These are phyloP conservation scores for Leucaena leucocephala DNA, from an alignment of 306 rosid species.

Conservation along the genomic window DNA sequence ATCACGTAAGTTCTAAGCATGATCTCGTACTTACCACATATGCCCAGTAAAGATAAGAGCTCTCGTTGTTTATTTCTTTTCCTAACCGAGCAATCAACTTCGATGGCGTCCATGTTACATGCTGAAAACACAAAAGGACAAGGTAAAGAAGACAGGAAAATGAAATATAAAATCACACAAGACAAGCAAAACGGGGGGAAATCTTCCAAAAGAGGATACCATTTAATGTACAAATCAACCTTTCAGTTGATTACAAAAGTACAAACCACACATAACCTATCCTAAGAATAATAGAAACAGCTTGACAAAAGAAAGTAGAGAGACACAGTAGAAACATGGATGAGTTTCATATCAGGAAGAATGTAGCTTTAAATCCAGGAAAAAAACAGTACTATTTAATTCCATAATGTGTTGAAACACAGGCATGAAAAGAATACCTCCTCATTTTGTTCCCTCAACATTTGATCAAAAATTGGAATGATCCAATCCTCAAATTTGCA, in stretches of 20 bases:
- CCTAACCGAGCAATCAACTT: slow-evolving; percentile 85
- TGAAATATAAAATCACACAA: neutral
- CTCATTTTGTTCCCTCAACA: slow-evolving; percentile 79
- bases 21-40: slow-evolving; percentile 60
- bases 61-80: slow-evolving; percentile 75
- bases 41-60: slow-evolving; percentile 95
- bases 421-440: slow-evolving; percentile 52
- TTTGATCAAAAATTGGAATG: slow-evolving; percentile 83
- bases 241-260: neutral
- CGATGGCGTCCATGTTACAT: slow-evolving; percentile 86
- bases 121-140: slow-evolving; percentile 45
- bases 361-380: neutral
- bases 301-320: neutral
- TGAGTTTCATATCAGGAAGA: neutral
- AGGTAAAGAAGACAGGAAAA: neutral
- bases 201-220: neutral
- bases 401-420: neutral
- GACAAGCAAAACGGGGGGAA: neutral
- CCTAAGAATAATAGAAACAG: neutral
- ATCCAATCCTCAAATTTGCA: slow-evolving; percentile 98
- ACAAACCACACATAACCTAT: slow-evolving; percentile 9
- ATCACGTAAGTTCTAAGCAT: slow-evolving; percentile 29
- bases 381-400: slow-evolving; percentile 8
- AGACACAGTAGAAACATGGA: neutral
- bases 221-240: neutral